Evolutionary conservation across 805 yeast species (phyloP).

Genomic region (Saccharomycopsis babjevae): DNA sequence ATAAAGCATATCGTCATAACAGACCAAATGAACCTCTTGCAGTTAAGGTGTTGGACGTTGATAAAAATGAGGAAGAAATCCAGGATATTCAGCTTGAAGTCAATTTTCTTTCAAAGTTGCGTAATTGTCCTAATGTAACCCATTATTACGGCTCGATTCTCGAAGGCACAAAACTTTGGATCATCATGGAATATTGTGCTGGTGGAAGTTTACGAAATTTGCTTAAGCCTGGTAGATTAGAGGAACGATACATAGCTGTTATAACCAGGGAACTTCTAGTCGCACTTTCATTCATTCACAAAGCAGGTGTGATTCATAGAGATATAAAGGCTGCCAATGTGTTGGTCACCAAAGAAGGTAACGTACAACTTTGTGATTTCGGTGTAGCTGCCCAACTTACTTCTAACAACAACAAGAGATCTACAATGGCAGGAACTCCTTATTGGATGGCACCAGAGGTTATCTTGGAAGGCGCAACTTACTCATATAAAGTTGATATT

Average conservation of each 20-base stretch:
- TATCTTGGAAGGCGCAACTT: slow-evolving; percentile 77
- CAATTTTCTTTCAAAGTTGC: slow-evolving; percentile 71
- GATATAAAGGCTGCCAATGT: slow-evolving; percentile 97
- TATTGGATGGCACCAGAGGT: slow-evolving; percentile 99
- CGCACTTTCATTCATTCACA: slow-evolving; percentile 76
- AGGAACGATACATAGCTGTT: slow-evolving; percentile 76
- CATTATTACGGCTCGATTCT: slow-evolving; percentile 84
- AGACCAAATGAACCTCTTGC: slow-evolving; percentile 75
- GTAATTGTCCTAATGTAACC: slow-evolving; percentile 83
- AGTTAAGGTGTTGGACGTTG: slow-evolving; percentile 83
- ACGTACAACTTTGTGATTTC: slow-evolving; percentile 87
- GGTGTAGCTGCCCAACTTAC: slow-evolving; percentile 96
- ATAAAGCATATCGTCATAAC: slow-evolving; percentile 52
- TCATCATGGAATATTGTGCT: slow-evolving; percentile 94
- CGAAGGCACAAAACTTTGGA: slow-evolving; percentile 89
- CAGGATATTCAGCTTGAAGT: slow-evolving; percentile 91
- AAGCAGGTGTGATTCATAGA: slow-evolving; percentile 86
- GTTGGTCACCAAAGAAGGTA: slow-evolving; percentile 78
- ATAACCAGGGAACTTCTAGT: slow-evolving; percentile 70
- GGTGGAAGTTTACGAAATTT: slow-evolving; percentile 91
- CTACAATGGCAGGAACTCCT: slow-evolving; percentile 93
- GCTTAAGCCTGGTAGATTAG: slow-evolving; percentile 76
- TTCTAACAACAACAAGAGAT: slow-evolving; percentile 63
- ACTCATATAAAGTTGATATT: slow-evolving; percentile 88
- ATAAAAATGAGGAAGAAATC: slow-evolving; percentile 89